A percentile compares a stretch with the other conserved stretches of the same genome.
These are phyloP conservation scores for Metschnikowia santaceciliae DNA, from an alignment of 805 yeast genomes.

Conservation along the genomic window DNA sequence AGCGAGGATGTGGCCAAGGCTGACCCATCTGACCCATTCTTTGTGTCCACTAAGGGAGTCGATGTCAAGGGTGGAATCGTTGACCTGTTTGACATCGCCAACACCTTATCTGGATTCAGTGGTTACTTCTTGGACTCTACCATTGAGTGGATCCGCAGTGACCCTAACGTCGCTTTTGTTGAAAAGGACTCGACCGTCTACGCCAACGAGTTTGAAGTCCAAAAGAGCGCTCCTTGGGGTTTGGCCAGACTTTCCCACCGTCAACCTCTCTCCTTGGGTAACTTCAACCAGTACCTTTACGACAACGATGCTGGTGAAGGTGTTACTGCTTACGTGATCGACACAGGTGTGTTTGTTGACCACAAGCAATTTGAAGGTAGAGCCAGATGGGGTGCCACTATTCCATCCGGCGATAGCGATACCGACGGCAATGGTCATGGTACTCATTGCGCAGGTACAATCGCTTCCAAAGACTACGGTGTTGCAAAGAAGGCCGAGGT, in stretches of 20 bases:
- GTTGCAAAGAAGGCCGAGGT: conserved; percentile 60
- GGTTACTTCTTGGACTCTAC: conserved; percentile 79
- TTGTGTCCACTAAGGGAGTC: conserved; percentile 11
- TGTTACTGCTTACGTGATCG: conserved; percentile 74
- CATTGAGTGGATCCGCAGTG: conserved; percentile 66
- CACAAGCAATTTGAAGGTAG: conserved; percentile 66
- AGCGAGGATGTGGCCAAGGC: conserved; percentile 34
- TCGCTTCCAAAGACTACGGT: conserved; percentile 77
- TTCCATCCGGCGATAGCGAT: conserved; percentile 57
- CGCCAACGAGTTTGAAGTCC: conserved; percentile 60
- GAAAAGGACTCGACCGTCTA: conserved; percentile 66
- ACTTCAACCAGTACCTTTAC: conserved; percentile 45
- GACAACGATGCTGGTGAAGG: conserved; percentile 43
- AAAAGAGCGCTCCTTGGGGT: conserved; percentile 93
- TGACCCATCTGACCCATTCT: conserved; percentile 20
- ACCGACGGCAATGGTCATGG: conserved; percentile 83
- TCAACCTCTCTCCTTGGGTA: conserved; percentile 60
- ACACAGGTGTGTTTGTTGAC: conserved; percentile 68
- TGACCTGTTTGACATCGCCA: conserved; percentile 52
- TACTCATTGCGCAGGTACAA: conserved; percentile 87
- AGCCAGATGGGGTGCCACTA: conserved; percentile 56
- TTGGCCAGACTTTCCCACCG: conserved; percentile 86
- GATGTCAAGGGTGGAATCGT: conserved; percentile 14
- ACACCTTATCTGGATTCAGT: conserved; percentile 68
- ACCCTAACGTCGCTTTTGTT: conserved; percentile 60